Percentiles rank a stretch among this genome's conserved stretches.
These are phyloP conservation scores for Dorcoceras hygrometricum DNA, from an alignment of 257 asterid species.

Conservation along the genomic window DNA sequence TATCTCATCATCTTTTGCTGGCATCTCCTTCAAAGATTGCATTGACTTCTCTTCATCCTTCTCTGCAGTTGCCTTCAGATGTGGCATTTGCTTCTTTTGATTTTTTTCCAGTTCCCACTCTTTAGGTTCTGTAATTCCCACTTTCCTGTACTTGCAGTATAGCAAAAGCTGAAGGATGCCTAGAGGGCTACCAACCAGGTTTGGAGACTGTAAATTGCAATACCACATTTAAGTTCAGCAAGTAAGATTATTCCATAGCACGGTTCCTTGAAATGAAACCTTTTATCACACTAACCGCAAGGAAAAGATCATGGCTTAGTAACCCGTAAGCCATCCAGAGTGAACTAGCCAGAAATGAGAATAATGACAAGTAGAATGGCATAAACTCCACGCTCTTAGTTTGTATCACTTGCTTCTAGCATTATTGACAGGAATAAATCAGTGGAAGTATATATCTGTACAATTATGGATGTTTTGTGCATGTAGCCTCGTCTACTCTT, in stretches of 20 bases:
- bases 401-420: slow-evolving; percentile 68
- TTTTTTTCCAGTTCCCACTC: slow-evolving; percentile 41
- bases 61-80: slow-evolving; percentile 21
- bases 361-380: slow-evolving; percentile 83
- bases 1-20: slow-evolving; percentile 25
- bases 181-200: slow-evolving; percentile 67
- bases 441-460: neutral
- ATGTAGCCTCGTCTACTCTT: neutral
- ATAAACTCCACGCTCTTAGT: slow-evolving; percentile 80
- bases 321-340: slow-evolving; percentile 80
- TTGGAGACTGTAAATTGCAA: slow-evolving; percentile 55
- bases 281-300: slow-evolving; percentile 48
- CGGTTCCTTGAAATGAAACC: neutral
- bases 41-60: slow-evolving; percentile 17
- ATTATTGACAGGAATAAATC: neutral
- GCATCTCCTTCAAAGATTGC: slow-evolving; percentile 18
- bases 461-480: neutral
- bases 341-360: slow-evolving; percentile 70
- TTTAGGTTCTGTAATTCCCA: slow-evolving; percentile 25
- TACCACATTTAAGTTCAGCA: neutral
- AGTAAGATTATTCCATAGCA: neutral
- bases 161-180: slow-evolving; percentile 68
- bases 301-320: slow-evolving; percentile 65
- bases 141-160: slow-evolving; percentile 60
- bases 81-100: slow-evolving; percentile 22